Evolutionary conservation across 2,329 filamentous ascomycete species (phyloP), one percentile per base, ranked within the genome.

Genomic region (Cucurbitaria berberidis): DNA sequence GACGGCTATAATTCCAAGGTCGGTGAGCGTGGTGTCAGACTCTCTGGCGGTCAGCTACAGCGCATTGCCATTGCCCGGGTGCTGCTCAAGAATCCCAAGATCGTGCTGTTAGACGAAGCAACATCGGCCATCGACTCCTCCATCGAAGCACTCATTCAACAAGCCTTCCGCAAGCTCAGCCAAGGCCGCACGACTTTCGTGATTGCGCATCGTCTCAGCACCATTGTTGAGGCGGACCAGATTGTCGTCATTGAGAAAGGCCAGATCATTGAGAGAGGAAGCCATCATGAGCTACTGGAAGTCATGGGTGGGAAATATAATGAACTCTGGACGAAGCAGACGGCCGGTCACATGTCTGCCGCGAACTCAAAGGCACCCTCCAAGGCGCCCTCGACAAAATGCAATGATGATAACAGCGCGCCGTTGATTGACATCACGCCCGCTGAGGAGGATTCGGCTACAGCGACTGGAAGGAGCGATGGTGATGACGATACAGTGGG

Each of bases 241-340:
- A 92, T 96, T 55, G 80, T 92, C 47, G 91, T 96, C 39, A 81
- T 93, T 26, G 86, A 89, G 58, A 85, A 86, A 54, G 91, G 91
- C n/a, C 81, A 83, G 40, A 88, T 96, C 45, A 84, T 85, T 13
- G 91, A 96, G 77, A 82, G 84, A 42, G 91, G 91, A 15, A 92
- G 87, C 0, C 92, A 96, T 69, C 83, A 89, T 15, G 86, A 93
- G 63, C 81, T 96, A 3, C 79, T 96, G 5, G 81, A 81, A 2
- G 78, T 84, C 42, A 30, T 42, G 16, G 86, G 85, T 26, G 91
- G 90, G 11, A 86, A 87, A 55, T 96, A 96, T 69, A 84, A 86
- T 10, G 87, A 87, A 55, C 93, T 96, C 86, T 96, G 92, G 92
- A 86, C 88, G 59, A 93, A 93, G 76, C 92, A 96, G 74, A 92